Percentiles rank a stretch among this genome's conserved stretches.
Evolutionary conservation across 2,329 filamentous ascomycete species (phyloP).

Genomic region (Paracorniculantispora psalliotae): DNA sequence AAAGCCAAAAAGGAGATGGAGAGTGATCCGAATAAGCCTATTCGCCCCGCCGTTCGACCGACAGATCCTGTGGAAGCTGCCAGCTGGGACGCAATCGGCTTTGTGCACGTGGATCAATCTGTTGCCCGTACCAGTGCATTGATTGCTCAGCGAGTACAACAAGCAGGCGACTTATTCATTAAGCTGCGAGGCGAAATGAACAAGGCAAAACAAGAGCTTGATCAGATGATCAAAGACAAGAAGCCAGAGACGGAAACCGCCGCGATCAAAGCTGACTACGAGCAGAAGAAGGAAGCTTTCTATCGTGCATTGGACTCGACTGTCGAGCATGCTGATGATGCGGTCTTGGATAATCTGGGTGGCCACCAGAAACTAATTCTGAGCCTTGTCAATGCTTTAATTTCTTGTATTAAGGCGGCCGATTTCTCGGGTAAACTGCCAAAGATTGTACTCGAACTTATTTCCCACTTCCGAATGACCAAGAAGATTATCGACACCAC

Average conservation of each 20-base stretch:
- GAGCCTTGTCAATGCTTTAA: constrained; percentile 49
- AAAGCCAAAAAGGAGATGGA: constrained; percentile 41
- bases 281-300: constrained; percentile 43
- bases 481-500: constrained; percentile 58
- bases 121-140: constrained; percentile 32
- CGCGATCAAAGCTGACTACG: constrained; percentile 36
- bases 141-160: constrained; percentile 45
- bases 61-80: constrained; percentile 41
- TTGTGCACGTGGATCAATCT: constrained; percentile 42
- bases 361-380: constrained; percentile 53
- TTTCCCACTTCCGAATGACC: constrained; percentile 58
- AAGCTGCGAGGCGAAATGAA: constrained; percentile 44
- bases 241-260: constrained; percentile 31
- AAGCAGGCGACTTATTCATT: constrained; percentile 46
- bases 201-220: constrained; percentile 40
- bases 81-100: constrained; percentile 49
- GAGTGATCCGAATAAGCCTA: constrained; percentile 35
- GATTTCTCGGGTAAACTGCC: constrained; percentile 50
- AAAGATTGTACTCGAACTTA: constrained; percentile 53
- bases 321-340: constrained; percentile 48
- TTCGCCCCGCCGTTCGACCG: constrained; percentile 41
- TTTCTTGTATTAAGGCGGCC: constrained; percentile 47
- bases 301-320: constrained; percentile 49
- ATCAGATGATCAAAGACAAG: constrained; percentile 39
- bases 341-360: constrained; percentile 53